Conservation (phyloP, 2,329 filamentous ascomycete species). For the Sphaerulina musiva region DNA sequence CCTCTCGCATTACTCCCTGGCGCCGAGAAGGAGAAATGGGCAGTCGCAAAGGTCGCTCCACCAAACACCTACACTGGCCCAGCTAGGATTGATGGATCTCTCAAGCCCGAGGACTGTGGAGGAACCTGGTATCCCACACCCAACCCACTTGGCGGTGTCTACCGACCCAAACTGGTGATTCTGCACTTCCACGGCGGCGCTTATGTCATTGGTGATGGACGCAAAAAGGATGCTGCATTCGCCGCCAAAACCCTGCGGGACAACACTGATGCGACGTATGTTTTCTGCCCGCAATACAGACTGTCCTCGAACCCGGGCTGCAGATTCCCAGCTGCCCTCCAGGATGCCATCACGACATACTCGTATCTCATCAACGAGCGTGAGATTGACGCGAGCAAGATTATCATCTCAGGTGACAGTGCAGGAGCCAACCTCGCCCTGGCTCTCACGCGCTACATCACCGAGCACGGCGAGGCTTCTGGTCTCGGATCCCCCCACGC, state of each 20-base stretch:
- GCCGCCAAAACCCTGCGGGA: constrained; percentile 33
- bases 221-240: constrained; percentile 33
- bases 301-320: constrained; percentile 40
- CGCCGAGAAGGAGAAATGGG: constrained; percentile 37
- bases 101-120: constrained; percentile 36
- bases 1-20: constrained; percentile 33
- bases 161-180: constrained; percentile 32
- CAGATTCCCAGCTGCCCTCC: constrained; percentile 48
- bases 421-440: constrained; percentile 46
- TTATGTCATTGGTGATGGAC: constrained; percentile 42
- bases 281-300: constrained; percentile 46
- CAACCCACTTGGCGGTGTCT: constrained; percentile 9
- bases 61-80: constrained; percentile 15
- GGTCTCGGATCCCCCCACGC: constrained; percentile 34
- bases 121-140: constrained; percentile 39
- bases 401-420: constrained; percentile 45
- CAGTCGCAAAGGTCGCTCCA: constrained; percentile 23
- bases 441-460: constrained; percentile 43
- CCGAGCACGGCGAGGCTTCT: constrained; percentile 35
- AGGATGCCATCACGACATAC: constrained; percentile 45
- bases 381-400: constrained; percentile 36
- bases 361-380: constrained; percentile 41
- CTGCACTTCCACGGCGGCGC: constrained; percentile 48
- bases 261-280: constrained; percentile 32
- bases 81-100: constrained; percentile 28